phyloP scores from a whole-genome alignment of 257 asterid species.

The Anisodus acutangulus region DNA sequence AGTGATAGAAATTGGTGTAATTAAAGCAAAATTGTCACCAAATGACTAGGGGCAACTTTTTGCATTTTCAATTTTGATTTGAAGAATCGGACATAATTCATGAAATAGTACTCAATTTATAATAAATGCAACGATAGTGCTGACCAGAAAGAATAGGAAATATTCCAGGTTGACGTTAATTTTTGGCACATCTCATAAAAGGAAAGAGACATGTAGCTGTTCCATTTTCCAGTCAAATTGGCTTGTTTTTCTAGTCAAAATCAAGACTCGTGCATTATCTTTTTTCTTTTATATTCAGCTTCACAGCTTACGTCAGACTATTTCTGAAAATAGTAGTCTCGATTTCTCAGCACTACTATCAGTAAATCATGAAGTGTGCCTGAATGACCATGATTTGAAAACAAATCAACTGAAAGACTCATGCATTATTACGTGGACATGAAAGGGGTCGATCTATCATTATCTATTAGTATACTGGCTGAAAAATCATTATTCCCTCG shows the following conservation, averaged over 20 bases:
- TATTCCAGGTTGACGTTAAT: not conserved
- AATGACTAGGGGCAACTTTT: not conserved
- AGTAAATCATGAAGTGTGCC: too few species aligned
- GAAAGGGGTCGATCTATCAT: not conserved
- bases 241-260: not conserved
- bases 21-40: too few species aligned
- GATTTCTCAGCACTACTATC: too few species aligned
- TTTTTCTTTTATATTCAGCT: too few species aligned
- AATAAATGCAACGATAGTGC: not conserved
- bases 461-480: not conserved
- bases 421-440: not conserved
- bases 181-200: not conserved
- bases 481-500: not conserved
- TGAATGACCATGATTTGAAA: too few species aligned
- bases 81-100: not conserved
- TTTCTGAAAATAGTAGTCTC: too few species aligned
- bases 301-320: too few species aligned
- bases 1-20: too few species aligned
- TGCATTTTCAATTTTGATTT: not conserved
- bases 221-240: not conserved
- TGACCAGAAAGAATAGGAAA: not conserved
- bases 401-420: too few species aligned
- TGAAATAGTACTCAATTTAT: not conserved
- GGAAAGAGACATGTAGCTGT: not conserved
- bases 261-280: not conserved